A percentile compares a stretch with the other conserved stretches of the same genome.
Evolutionary conservation across 1,139 yeast species (phyloP).

Genomic region (Lodderomyces parapsilosis): DNA sequence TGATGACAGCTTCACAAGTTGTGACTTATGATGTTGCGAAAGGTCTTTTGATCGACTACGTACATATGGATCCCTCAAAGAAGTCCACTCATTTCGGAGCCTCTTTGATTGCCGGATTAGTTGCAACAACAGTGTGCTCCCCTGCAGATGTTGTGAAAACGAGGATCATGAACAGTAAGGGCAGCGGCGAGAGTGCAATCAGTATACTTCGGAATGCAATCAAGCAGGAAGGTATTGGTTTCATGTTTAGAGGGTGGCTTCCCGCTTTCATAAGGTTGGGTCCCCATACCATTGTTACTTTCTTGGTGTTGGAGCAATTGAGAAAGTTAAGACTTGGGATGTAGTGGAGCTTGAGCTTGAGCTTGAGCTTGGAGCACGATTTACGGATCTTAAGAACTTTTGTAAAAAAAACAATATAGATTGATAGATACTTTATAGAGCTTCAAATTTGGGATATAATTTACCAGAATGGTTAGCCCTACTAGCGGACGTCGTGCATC

Average conservation of each 20-base stretch:
- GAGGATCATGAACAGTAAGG: slow-evolving; percentile 74
- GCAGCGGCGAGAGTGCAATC: slow-evolving; percentile 48
- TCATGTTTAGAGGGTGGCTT: slow-evolving; percentile 88
- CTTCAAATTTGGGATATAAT: background rate
- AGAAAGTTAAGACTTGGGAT: slow-evolving; percentile 58
- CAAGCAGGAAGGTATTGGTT: slow-evolving; percentile 66
- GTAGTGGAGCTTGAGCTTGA: slow-evolving; percentile 15
- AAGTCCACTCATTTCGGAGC: slow-evolving; percentile 76
- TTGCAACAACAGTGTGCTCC: slow-evolving; percentile 87
- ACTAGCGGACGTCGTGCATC: too few relatives aligned
- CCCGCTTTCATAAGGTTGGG: slow-evolving; percentile 87
- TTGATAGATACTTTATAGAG: background rate
- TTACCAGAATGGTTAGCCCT: background rate
- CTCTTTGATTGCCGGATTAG: slow-evolving; percentile 75
- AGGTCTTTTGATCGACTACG: slow-evolving; percentile 48
- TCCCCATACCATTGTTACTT: slow-evolving; percentile 86
- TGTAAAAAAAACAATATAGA: too few relatives aligned
- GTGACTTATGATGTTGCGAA: slow-evolving; percentile 85
- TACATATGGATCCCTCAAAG: slow-evolving; percentile 57
- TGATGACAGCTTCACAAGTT: slow-evolving; percentile 91
- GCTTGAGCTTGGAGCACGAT: too few relatives aligned
- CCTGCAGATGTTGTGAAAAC: slow-evolving; percentile 93
- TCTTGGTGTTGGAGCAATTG: slow-evolving; percentile 76
- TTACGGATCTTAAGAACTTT: too few relatives aligned
- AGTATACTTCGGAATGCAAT: slow-evolving; percentile 56